Percentiles rank a stretch among this genome's conserved stretches.
These are phyloP conservation scores for Populus trichocarpa DNA, from an alignment of 441 rosid genomes.

Conservation along the genomic window DNA sequence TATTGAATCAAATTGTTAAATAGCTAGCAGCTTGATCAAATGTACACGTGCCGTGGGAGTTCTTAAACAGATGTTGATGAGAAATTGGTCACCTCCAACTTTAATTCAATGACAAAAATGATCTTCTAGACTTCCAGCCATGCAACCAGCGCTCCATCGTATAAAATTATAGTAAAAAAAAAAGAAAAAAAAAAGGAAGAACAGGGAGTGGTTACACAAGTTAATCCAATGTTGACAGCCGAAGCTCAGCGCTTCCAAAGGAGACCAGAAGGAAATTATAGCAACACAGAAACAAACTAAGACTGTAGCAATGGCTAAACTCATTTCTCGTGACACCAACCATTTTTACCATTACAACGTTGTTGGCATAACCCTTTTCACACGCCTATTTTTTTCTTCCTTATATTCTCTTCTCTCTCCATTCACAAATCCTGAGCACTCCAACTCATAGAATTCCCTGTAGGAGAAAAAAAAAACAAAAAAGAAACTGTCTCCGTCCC, in stretches of 20 bases:
- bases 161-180: too few relatives aligned
- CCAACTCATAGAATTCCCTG: neutral
- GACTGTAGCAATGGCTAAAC: constrained; percentile 20
- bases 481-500: neutral
- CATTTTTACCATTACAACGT: neutral
- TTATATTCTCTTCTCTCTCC: neutral
- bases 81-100: neutral
- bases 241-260: neutral
- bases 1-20: neutral
- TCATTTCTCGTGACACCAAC: constrained; percentile 25
- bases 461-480: neutral
- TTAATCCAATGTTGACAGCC: neutral
- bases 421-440: neutral
- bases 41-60: neutral
- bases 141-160: too few relatives aligned
- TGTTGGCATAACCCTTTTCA: neutral
- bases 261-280: neutral
- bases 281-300: neutral
- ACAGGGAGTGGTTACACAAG: too few relatives aligned
- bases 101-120: neutral
- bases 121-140: too few relatives aligned
- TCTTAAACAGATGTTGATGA: neutral
- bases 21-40: too few relatives aligned
- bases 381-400: neutral
- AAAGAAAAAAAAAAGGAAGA: too few relatives aligned